These are phyloP conservation scores for Podaxis rugospora DNA, from an alignment of 768 basidiomycete species.

Conservation along the genomic window DNA sequence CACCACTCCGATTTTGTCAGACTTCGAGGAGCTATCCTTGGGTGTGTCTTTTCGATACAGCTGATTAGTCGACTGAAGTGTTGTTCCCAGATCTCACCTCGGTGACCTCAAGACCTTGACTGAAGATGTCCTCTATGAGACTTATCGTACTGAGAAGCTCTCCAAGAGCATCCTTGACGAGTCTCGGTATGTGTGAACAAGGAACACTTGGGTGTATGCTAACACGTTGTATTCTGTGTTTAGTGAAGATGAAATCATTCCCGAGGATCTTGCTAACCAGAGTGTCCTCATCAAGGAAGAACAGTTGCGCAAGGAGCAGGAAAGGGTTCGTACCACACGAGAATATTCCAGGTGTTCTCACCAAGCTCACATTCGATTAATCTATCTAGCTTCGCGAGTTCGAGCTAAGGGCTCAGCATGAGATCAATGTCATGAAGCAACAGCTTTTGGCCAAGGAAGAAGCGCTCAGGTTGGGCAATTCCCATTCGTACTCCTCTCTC, in stretches of 20 bases:
- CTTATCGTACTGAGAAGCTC: slow-evolving; percentile 86
- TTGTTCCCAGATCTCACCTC: slow-evolving; percentile 60
- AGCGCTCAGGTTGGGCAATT: slow-evolving; percentile 51
- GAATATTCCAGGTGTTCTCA: not conserved
- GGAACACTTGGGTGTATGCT: not conserved
- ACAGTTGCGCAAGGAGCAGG: slow-evolving; percentile 82
- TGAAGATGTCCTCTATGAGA: slow-evolving; percentile 82
- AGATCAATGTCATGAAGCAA: slow-evolving; percentile 85
- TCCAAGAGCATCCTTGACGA: slow-evolving; percentile 63
- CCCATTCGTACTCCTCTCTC: not conserved
- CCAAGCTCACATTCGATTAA: slow-evolving; percentile 1
- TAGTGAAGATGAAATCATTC: slow-evolving; percentile 68
- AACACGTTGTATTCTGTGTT: not conserved
- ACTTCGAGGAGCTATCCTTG: slow-evolving; percentile 74
- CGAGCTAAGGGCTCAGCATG: slow-evolving; percentile 81
- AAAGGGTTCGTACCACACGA: slow-evolving; percentile 48
- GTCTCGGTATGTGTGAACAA: slow-evolving; percentile 36
- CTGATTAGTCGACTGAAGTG: not conserved
- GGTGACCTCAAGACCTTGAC: slow-evolving; percentile 82
- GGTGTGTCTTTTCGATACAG: slow-evolving; percentile 32
- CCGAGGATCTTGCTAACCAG: slow-evolving; percentile 86
- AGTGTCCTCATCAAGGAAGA: slow-evolving; percentile 87
- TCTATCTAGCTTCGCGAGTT: slow-evolving; percentile 66
- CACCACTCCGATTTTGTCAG: slow-evolving; percentile 84
- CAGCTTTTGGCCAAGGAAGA: slow-evolving; percentile 86